Percentiles rank a stretch among this genome's conserved stretches.
Conservation (phyloP, 164 flowering plant genomes). For the Protea cynaroides region DNA sequence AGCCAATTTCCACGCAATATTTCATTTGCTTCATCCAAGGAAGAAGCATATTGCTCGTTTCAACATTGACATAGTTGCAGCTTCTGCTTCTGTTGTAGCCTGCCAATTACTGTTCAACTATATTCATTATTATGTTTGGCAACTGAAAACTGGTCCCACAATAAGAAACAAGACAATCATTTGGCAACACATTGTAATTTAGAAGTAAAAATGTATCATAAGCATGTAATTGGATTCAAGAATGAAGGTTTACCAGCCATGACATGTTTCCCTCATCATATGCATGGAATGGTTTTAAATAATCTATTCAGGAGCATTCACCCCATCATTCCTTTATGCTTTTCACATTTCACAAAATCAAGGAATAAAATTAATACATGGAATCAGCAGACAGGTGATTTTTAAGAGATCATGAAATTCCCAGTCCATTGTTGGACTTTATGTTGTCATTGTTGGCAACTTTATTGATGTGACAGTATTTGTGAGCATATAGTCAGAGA, state of each 20-base stretch:
- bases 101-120: constrained; percentile 14
- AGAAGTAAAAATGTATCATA: too few relatives aligned
- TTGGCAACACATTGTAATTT: too few relatives aligned
- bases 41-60: constrained; percentile 55
- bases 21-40: constrained; percentile 51
- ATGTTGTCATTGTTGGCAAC: too few relatives aligned
- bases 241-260: constrained; percentile 48
- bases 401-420: too few relatives aligned
- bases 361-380: background rate
- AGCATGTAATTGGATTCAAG: background rate
- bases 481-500: too few relatives aligned
- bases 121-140: background rate
- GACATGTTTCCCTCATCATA: constrained; percentile 82
- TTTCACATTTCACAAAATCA: background rate
- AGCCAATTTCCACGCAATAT: constrained; percentile 68
- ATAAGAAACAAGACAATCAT: background rate
- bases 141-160: background rate
- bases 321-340: constrained; percentile 3
- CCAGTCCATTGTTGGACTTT: too few relatives aligned
- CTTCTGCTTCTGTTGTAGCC: constrained; percentile 85
- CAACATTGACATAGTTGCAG: constrained; percentile 60
- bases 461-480: too few relatives aligned
- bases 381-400: background rate
- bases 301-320: constrained; percentile 37
- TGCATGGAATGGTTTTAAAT: constrained; percentile 74